Evolutionary conservation across 2,329 filamentous ascomycete species (phyloP).

Genomic region (Verticillium dahliae): DNA sequence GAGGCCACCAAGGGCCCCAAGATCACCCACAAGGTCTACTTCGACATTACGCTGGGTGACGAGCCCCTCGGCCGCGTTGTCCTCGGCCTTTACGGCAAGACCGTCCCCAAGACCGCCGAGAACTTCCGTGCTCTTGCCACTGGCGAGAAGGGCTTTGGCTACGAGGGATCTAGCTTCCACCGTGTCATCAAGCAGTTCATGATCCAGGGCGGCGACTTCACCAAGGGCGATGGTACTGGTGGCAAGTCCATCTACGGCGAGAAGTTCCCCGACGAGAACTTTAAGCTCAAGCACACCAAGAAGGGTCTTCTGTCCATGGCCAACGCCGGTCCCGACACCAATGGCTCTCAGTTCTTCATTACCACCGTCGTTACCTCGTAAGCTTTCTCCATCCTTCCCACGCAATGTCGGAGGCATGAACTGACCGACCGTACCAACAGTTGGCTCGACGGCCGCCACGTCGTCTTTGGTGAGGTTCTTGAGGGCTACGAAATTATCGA

Average conservation of each 20-base stretch:
- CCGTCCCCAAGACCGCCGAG: constrained; percentile 67
- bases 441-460: constrained; percentile 79
- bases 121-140: constrained; percentile 78
- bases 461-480: constrained; percentile 83
- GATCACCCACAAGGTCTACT: constrained; percentile 94
- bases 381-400: constrained; percentile 19
- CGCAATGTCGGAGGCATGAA: not conserved
- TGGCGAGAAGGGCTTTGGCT: constrained; percentile 81
- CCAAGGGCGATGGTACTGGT: constrained; percentile 72
- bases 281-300: constrained; percentile 90
- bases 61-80: constrained; percentile 68
- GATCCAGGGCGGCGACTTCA: constrained; percentile 90
- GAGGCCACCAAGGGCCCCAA: constrained; percentile 81
- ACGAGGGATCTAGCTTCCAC: constrained; percentile 78
- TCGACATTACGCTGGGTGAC: constrained; percentile 74
- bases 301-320: constrained; percentile 80
- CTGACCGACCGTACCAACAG: constrained; percentile 26
- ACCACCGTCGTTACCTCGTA: constrained; percentile 74
- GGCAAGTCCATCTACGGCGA: constrained; percentile 85
- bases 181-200: constrained; percentile 87
- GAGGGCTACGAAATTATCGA: constrained; percentile 78
- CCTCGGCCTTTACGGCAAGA: constrained; percentile 82
- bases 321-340: constrained; percentile 79
- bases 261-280: constrained; percentile 87
- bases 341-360: constrained; percentile 88